phyloP scores from a whole-genome alignment of 1,284 basidiomycete genomes.

The Agroathelia rolfsii region DNA sequence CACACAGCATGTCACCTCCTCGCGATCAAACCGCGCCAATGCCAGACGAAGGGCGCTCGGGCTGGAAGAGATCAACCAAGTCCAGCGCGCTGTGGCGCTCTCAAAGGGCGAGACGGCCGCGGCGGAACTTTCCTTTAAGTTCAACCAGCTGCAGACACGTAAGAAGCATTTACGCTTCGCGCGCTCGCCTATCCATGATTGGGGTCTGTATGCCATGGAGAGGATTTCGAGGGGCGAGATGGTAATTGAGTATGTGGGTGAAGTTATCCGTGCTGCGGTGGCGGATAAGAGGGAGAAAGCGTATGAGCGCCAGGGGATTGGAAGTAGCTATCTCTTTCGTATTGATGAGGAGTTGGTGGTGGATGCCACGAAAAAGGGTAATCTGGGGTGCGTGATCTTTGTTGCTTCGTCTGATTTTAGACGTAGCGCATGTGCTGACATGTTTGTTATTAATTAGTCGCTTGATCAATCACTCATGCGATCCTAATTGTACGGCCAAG shows the following conservation, averaged over 20 bases:
- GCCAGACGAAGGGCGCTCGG: constrained; percentile 89
- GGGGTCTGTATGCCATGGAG: constrained; percentile 95
- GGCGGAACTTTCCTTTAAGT: constrained; percentile 73
- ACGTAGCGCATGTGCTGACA: constrained; percentile 14
- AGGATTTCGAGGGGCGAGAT: constrained; percentile 91
- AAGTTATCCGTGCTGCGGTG: constrained; percentile 90
- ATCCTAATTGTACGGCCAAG: constrained; percentile 95
- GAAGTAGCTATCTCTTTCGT: constrained; percentile 88
- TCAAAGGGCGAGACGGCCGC: constrained; percentile 65
- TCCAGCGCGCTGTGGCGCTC: constrained; percentile 63
- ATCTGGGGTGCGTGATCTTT: constrained; percentile 70
- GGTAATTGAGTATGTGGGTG: constrained; percentile 99
- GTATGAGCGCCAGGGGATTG: constrained; percentile 93
- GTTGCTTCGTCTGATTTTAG: no score
- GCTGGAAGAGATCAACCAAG: constrained; percentile 89
- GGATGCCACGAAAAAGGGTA: constrained; percentile 98
- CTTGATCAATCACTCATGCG: constrained; percentile 94
- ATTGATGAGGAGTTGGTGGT: constrained; percentile 91
- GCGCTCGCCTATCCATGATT: constrained; percentile 94
- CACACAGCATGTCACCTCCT: constrained; percentile 60
- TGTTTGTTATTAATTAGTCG: constrained; percentile 41
- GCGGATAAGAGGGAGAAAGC: constrained; percentile 95
- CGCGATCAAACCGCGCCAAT: constrained; percentile 87
- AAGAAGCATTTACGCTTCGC: constrained; percentile 98
- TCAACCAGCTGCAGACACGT: constrained; percentile 95